Conservation (phyloP, 192 early-diverging fungal genomes). For the Physocladia obscura region DNA sequence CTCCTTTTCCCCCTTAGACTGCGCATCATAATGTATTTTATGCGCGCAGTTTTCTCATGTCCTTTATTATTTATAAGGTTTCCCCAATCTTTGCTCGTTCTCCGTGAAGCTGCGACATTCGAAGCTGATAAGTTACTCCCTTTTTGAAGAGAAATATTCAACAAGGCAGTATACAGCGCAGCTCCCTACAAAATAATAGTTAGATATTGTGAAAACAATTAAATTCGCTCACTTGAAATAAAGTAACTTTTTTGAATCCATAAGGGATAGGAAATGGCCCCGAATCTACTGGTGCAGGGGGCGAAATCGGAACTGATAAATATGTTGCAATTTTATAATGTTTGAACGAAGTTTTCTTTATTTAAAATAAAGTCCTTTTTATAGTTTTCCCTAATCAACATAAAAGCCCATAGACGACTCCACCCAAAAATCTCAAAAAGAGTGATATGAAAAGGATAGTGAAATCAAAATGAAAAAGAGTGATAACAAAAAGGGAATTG, state of each 20-base stretch:
- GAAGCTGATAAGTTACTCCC: constrained; percentile 42
- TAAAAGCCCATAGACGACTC: no score
- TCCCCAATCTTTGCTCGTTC: constrained; percentile 58
- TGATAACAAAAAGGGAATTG: no score
- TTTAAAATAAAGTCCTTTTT: no score
- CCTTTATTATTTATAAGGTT: constrained; percentile 12
- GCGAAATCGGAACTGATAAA: constrained; percentile 33
- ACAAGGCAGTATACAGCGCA: constrained; percentile 74
- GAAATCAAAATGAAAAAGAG: no score
- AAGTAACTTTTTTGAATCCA: constrained; percentile 62
- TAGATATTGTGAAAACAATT: neutral
- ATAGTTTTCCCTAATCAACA: no score
- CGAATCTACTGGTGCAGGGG: constrained; percentile 38
- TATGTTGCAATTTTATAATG: no score
- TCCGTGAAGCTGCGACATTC: constrained; percentile 54
- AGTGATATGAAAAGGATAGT: no score
- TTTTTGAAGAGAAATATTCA: constrained; percentile 83
- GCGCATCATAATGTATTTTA: constrained; percentile 93
- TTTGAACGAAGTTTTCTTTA: no score
- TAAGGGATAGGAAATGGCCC: constrained; percentile 58
- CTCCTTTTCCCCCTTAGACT: constrained; percentile 84
- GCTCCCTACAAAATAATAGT: constrained; percentile 68
- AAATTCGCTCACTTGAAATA: constrained; percentile 56
- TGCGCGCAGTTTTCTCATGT: constrained; percentile 58
- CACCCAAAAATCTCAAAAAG: no score